Base-by-base conservation (phyloP, 805 yeast genomes). In the Brettanomyces anomalus region DNA sequence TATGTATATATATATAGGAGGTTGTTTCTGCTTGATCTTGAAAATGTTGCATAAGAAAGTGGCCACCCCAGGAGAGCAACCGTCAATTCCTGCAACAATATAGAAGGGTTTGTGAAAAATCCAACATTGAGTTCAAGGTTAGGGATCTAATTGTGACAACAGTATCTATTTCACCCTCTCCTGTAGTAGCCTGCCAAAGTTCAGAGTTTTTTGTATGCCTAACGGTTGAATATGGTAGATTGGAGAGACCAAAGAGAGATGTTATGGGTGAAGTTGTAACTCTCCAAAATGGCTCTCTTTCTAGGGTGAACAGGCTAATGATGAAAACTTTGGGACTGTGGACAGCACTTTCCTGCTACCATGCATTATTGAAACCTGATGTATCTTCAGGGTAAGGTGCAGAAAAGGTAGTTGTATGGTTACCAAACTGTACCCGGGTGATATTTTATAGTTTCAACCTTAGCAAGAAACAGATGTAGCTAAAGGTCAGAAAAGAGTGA, bases 221-320 rank as follows among this genome's bases (percentile, higher is more conserved):
- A 40, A 79, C 65, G 17, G 66, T 53, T 30, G 83, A 81, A 65
- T 69, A 78, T n/a, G n/a, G n/a, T 30, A 70, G 48, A 21, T 82
- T 81, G n/a, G 83, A 76, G 43, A 79, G 64, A 39, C 85, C 85
- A n/a, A 85, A 85, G 37, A 79, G 81, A 67, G 50, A 79, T 65
- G 60, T 77, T 77, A 58, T 75, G 62, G 17, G 62, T 63, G 50
- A 77, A 70, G 45, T 72, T 68, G 50, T 70, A 58, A 15, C 67
- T 62, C 43, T 65, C 58, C 45, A 59, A 80, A 82, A 78, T 18
- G 76, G 74, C 34, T 62, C 68, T 51, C 68, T 60, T 55, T 79
- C 85, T 19, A 59, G 62, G 45, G 55, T 61, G 57, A 77, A 79
- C 77, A 77, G 71, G 51, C 77, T 73, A 46, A 78, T 62, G 47